These are phyloP conservation scores for Cinnamomum chago DNA, from an alignment of 164 flowering plant genomes.

Conservation along the genomic window DNA sequence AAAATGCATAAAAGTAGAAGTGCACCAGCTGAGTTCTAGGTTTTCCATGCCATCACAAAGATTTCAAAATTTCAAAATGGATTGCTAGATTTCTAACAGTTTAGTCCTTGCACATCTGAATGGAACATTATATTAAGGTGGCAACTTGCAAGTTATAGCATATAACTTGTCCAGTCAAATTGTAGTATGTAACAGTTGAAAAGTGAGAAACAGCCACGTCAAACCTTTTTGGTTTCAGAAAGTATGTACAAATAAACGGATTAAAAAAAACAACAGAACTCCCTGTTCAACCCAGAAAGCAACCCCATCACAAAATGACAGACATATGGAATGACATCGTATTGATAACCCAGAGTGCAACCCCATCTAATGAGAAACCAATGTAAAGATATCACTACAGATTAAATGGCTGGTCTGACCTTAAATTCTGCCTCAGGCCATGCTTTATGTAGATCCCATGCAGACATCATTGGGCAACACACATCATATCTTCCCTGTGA, in stretches of 20 bases:
- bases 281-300: no score
- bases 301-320: no score
- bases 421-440: constrained; percentile 96
- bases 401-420: constrained; percentile 32
- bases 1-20: neutral
- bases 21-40: neutral
- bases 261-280: no score
- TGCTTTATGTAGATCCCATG: constrained; percentile 99
- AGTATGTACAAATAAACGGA: no score
- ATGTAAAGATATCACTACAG: neutral
- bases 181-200: no score
- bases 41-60: no score
- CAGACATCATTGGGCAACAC: constrained; percentile 97
- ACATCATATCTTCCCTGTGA: constrained; percentile 94
- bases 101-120: neutral
- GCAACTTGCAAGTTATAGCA: neutral
- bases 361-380: neutral
- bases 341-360: no score
- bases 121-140: neutral
- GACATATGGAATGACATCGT: no score
- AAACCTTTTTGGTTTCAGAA: no score
- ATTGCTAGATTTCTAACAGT: neutral
- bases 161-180: no score
- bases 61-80: neutral
- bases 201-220: no score